Conservation (phyloP, 306 rosid species). For the Acmispon strigosus region DNA sequence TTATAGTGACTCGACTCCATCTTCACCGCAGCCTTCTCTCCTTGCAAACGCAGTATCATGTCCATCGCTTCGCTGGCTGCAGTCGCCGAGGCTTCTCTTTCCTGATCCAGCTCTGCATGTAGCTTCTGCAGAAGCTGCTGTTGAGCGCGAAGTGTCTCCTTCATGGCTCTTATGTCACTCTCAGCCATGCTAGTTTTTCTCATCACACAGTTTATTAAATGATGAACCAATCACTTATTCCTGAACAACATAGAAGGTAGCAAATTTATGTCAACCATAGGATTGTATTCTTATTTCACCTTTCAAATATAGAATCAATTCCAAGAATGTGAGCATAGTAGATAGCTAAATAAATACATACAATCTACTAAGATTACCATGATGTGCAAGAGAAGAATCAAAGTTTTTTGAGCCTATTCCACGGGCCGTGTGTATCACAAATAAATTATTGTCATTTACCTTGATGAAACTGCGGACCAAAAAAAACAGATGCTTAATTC, state of each 20-base stretch:
- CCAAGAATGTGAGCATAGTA: background rate
- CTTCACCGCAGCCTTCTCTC: slow-evolving; percentile 85
- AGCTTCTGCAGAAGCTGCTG: slow-evolving; percentile 79
- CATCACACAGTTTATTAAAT: slow-evolving; percentile 23
- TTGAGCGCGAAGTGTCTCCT: slow-evolving; percentile 66
- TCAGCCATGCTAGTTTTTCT: slow-evolving; percentile 47
- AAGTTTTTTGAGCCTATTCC: too few relatives aligned
- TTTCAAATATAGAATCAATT: background rate
- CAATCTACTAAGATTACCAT: too few relatives aligned
- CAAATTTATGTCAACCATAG: slow-evolving; percentile 1
- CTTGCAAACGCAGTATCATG: slow-evolving; percentile 91
- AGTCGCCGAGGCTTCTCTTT: slow-evolving; percentile 84
- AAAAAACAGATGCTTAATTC: background rate
- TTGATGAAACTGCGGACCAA: background rate
- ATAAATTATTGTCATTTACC: background rate
- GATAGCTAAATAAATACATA: background rate
- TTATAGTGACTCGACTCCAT: slow-evolving; percentile 90
- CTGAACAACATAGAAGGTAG: slow-evolving; percentile 25
- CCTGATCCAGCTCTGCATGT: slow-evolving; percentile 70
- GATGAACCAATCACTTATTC: slow-evolving; percentile 19
- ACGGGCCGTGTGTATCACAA: too few relatives aligned
- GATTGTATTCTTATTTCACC: background rate
- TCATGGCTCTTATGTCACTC: slow-evolving; percentile 43
- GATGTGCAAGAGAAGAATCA: too few relatives aligned
- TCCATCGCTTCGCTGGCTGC: slow-evolving; percentile 90